Percentiles rank a stretch among this genome's conserved stretches.
Conservation (phyloP, 306 rosid genomes). For the Inga leiocalycina region DNA sequence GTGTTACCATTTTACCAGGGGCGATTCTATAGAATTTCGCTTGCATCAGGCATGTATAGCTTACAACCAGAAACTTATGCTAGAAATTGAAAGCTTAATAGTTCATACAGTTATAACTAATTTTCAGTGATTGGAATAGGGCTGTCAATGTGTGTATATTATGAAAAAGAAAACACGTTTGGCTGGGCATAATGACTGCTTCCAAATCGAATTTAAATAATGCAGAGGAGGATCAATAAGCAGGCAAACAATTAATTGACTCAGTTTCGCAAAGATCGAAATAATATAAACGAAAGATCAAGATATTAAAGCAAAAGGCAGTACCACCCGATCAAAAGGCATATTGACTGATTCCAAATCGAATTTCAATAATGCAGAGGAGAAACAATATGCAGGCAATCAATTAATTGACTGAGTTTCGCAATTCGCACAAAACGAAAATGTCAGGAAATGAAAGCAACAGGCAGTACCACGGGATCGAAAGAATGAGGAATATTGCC, state of each 20-base stretch:
- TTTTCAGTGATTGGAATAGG: no score
- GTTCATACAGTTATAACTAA: no score
- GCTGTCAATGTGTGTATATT: background rate
- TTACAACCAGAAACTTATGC: background rate
- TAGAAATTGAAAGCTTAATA: background rate
- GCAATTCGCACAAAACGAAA: background rate
- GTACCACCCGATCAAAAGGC: constrained; percentile 51
- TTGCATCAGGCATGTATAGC: background rate
- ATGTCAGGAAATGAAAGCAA: background rate
- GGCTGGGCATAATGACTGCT: background rate
- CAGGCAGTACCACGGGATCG: constrained; percentile 47
- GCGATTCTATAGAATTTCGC: background rate
- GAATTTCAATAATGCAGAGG: background rate
- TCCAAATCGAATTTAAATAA: background rate
- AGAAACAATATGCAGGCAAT: background rate
- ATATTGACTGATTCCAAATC: background rate
- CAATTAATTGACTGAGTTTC: background rate
- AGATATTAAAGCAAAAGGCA: background rate
- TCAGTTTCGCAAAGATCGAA: background rate
- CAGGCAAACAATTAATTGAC: background rate
- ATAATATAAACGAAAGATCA: background rate
- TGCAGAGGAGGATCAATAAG: background rate
- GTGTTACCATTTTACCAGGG: background rate
- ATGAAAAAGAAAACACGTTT: background rate
- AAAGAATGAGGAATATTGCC: constrained; percentile 52